Conservation (phyloP, 2,329 filamentous ascomycete species). For the Aspergillus fijiensis region DNA sequence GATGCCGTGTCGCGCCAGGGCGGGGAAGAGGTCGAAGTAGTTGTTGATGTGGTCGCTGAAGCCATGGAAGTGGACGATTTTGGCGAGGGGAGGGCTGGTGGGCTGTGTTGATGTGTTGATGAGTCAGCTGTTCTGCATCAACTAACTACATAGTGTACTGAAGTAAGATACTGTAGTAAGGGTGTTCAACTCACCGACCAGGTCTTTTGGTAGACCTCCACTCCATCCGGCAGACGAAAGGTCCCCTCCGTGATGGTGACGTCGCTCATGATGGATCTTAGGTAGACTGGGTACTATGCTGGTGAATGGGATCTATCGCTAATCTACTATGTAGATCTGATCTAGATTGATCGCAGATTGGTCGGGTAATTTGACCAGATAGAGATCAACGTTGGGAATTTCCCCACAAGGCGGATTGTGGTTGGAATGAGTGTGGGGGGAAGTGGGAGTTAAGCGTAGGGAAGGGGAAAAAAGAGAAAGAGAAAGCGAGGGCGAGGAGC, state of each 20-base stretch:
- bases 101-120: neutral
- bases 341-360: no score
- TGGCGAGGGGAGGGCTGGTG: neutral
- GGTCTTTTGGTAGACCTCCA: slow-evolving; percentile 13
- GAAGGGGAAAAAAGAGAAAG: no score
- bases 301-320: no score
- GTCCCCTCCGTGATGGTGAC: slow-evolving; percentile 9
- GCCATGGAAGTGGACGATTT: slow-evolving; percentile 12
- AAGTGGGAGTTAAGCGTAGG: no score
- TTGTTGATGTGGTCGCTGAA: slow-evolving; percentile 15
- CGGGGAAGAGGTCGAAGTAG: slow-evolving; percentile 6
- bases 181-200: slow-evolving; percentile 10
- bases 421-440: no score
- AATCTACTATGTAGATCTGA: no score
- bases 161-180: neutral
- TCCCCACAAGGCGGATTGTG: no score
- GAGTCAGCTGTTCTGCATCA: neutral
- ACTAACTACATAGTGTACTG: no score
- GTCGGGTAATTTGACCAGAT: no score
- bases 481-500: no score
- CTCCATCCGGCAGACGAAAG: slow-evolving; percentile 8
- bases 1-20: slow-evolving; percentile 7
- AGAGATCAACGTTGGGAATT: no score
- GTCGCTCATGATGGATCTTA: slow-evolving; percentile 1
- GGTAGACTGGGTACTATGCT: no score